Conservation (phyloP, 192 early-diverging fungal genomes). For the Podila clonocystis region DNA sequence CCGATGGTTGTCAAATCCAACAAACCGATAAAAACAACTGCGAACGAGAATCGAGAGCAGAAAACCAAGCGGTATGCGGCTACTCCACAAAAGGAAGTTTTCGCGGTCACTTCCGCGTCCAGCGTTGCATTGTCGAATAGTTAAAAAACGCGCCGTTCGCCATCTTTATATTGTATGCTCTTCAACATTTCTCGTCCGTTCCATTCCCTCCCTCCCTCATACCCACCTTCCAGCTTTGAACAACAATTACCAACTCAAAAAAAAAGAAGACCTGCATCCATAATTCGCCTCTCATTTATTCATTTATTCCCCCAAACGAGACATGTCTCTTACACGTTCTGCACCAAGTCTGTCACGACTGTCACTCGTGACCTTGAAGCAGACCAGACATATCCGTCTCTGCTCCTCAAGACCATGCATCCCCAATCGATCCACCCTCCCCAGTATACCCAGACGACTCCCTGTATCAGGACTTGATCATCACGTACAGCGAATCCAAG, state of each 20-base stretch:
- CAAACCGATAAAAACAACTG: too few species aligned
- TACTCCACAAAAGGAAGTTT: slow-evolving; percentile 2
- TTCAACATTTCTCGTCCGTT: too few species aligned
- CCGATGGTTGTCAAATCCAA: too few species aligned
- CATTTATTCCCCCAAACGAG: neutral
- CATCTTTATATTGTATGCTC: too few species aligned
- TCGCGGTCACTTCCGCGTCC: neutral
- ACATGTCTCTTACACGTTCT: neutral
- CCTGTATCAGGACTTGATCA: neutral
- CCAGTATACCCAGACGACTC: neutral
- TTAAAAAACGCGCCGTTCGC: too few species aligned
- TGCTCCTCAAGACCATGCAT: neutral
- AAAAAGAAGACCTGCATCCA: too few species aligned
- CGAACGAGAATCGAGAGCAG: too few species aligned
- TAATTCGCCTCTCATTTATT: neutral
- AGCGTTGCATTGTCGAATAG: neutral
- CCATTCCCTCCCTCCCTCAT: too few species aligned
- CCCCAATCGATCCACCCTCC: neutral
- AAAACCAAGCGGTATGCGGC: neutral
- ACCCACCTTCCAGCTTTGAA: too few species aligned
- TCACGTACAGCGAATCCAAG: too few species aligned
- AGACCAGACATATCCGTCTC: neutral
- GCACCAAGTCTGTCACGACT: neutral
- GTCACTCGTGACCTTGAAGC: neutral
- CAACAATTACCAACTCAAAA: too few species aligned